Evolutionary conservation across 2,329 filamentous ascomycete genomes (phyloP).

Genomic region (Pochonia chlamydosporia): DNA sequence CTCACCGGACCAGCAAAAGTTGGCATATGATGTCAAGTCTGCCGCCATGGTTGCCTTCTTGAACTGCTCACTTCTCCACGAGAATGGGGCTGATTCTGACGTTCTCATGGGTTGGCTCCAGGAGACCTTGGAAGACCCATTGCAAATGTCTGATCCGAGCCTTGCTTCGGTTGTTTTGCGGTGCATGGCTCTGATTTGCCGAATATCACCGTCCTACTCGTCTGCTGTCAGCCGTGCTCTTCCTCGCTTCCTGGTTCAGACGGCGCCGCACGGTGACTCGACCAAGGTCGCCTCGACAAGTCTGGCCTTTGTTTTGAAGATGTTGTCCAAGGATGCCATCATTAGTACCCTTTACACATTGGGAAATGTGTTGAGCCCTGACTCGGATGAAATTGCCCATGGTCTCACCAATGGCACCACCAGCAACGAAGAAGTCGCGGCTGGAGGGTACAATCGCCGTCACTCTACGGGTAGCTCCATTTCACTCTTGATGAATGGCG

Average conservation of each 20-base stretch:
- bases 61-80: slow-evolving; percentile 77
- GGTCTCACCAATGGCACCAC: slow-evolving; percentile 39
- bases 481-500: slow-evolving; percentile 67
- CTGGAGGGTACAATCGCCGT: slow-evolving; percentile 45
- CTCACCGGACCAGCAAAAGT: slow-evolving; percentile 77
- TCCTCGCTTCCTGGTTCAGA: slow-evolving; percentile 83
- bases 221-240: slow-evolving; percentile 72
- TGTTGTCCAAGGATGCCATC: slow-evolving; percentile 83
- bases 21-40: slow-evolving; percentile 82
- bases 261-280: slow-evolving; percentile 61
- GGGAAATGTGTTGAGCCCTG: slow-evolving; percentile 88
- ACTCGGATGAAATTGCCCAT: slow-evolving; percentile 50
- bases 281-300: slow-evolving; percentile 77
- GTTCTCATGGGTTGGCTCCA: slow-evolving; percentile 81
- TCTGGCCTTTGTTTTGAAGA: slow-evolving; percentile 72
- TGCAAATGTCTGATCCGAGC: slow-evolving; percentile 74
- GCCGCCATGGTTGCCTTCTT: slow-evolving; percentile 76
- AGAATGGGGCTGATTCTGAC: slow-evolving; percentile 74
- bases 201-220: slow-evolving; percentile 65
- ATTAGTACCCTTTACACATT: slow-evolving; percentile 95
- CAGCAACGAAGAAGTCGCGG: slow-evolving; percentile 30
- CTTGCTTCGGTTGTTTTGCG: slow-evolving; percentile 75
- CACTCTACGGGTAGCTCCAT: slow-evolving; percentile 69
- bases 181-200: slow-evolving; percentile 75
- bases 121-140: slow-evolving; percentile 68